Evolutionary conservation across 495 filamentous ascomycete species (phyloP).

Genomic region (Podospora pseudoanserina): DNA sequence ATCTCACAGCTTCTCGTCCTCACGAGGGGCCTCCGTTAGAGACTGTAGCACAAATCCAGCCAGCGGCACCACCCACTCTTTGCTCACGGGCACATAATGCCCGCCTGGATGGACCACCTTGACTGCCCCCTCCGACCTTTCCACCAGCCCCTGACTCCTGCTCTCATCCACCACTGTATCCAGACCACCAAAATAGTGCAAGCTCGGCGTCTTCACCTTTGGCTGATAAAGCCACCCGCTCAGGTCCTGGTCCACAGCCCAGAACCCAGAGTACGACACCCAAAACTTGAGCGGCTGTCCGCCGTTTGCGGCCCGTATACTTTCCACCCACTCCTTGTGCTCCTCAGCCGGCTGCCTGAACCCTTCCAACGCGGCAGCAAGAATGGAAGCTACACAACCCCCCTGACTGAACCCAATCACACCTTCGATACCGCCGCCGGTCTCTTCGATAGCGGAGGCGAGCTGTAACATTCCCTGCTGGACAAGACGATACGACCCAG

Average conservation of each 20-base stretch:
- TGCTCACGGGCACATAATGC: constrained; percentile 81
- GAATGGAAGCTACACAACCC: constrained; percentile 56
- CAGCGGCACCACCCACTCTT: constrained; percentile 71
- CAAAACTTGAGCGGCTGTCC: constrained; percentile 72
- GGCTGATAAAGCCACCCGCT: constrained; percentile 71
- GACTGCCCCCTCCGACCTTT: constrained; percentile 57
- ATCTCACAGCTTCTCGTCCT: background rate
- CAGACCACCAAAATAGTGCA: constrained; percentile 79
- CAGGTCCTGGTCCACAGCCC: constrained; percentile 59
- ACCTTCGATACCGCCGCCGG: constrained; percentile 52
- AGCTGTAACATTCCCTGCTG: constrained; percentile 59
- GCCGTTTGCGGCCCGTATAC: constrained; percentile 41
- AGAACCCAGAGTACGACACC: constrained; percentile 76
- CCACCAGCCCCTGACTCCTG: constrained; percentile 61
- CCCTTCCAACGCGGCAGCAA: constrained; percentile 64
- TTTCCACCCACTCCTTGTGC: constrained; percentile 33
- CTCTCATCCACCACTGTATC: constrained; percentile 86
- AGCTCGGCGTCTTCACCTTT: constrained; percentile 66
- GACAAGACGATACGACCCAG: constrained; percentile 60
- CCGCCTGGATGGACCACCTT: constrained; percentile 76
- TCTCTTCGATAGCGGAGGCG: constrained; percentile 48
- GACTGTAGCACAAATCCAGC: constrained; percentile 69
- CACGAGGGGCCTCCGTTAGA: constrained; percentile 31
- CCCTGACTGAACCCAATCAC: constrained; percentile 77
- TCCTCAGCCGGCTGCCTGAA: constrained; percentile 41